Conservation (phyloP, 164 flowering plant species). For the Nymphaea colorata region DNA sequence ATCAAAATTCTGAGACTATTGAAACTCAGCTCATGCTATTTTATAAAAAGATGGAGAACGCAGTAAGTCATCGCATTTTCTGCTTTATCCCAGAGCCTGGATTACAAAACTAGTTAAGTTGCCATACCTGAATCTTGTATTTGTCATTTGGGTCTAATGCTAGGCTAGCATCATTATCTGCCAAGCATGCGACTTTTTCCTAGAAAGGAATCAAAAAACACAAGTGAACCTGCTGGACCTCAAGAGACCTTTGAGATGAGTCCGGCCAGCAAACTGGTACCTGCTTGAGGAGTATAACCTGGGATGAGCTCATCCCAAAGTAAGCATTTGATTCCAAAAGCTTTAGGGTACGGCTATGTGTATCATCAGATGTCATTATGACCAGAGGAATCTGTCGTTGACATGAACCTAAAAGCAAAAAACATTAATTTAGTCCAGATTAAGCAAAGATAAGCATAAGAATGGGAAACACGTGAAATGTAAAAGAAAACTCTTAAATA, state of each 20-base stretch:
- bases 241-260: too few relatives aligned
- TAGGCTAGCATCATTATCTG: conserved; percentile 91
- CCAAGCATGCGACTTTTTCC: conserved; percentile 98
- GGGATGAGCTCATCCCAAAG: conserved; percentile 86
- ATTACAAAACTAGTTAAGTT: too few relatives aligned
- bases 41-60: too few relatives aligned
- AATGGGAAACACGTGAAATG: too few relatives aligned
- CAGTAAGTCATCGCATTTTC: too few relatives aligned
- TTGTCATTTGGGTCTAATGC: conserved; percentile 73
- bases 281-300: conserved; percentile 93
- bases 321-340: conserved; percentile 74
- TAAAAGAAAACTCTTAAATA: too few relatives aligned
- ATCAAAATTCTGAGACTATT: too few relatives aligned
- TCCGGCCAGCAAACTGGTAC: conserved; percentile 16
- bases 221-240: background rate
- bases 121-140: conserved; percentile 91
- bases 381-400: conserved; percentile 62
- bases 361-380: conserved; percentile 99
- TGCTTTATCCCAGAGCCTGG: too few relatives aligned
- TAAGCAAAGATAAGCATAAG: too few relatives aligned
- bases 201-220: conserved; percentile 16
- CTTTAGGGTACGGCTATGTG: conserved; percentile 59
- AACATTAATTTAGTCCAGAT: too few relatives aligned
- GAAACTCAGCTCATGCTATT: too few relatives aligned
- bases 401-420: conserved; percentile 30